Evolutionary conservation across 1,284 basidiomycete species (phyloP).

Genomic region (Trametes sp.): DNA sequence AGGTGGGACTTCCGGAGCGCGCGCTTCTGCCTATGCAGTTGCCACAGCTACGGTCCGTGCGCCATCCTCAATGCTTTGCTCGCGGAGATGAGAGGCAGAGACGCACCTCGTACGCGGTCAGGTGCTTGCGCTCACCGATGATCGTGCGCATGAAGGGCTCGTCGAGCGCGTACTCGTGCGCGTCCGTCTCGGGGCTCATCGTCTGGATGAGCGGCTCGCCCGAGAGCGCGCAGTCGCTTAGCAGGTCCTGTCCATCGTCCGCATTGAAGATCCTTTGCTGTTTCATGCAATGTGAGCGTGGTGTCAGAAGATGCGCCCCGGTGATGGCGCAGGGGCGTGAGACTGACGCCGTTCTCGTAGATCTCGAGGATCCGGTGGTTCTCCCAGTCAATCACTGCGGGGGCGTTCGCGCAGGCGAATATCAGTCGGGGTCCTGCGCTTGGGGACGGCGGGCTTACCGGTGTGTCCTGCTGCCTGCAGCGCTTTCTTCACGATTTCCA

Average conservation of each 20-base stretch:
- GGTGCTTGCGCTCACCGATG: constrained; percentile 37
- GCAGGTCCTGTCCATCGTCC: constrained; percentile 41
- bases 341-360: constrained; percentile 56
- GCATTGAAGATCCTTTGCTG: constrained; percentile 45
- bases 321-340: constrained; percentile 1
- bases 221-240: constrained; percentile 38
- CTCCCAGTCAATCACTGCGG: constrained; percentile 63
- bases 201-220: constrained; percentile 44
- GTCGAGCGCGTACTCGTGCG: constrained; percentile 41
- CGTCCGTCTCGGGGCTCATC: constrained; percentile 39
- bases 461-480: constrained; percentile 59
- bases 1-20: constrained; percentile 51
- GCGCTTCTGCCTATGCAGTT: constrained; percentile 49
- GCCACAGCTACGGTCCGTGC: constrained; percentile 46
- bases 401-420: background rate
- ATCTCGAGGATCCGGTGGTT: constrained; percentile 61
- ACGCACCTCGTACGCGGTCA: constrained; percentile 41
- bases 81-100: constrained; percentile 5
- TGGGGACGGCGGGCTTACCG: constrained; percentile 33
- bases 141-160: constrained; percentile 37
- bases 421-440: background rate
- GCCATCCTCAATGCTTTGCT: background rate
- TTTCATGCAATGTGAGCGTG: background rate
- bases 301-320: background rate
- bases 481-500: constrained; percentile 53